Percentiles rank a stretch among this genome's conserved stretches.
These are phyloP conservation scores for Gentiana macrophylla DNA, from an alignment of 257 asterid genomes.

Conservation along the genomic window DNA sequence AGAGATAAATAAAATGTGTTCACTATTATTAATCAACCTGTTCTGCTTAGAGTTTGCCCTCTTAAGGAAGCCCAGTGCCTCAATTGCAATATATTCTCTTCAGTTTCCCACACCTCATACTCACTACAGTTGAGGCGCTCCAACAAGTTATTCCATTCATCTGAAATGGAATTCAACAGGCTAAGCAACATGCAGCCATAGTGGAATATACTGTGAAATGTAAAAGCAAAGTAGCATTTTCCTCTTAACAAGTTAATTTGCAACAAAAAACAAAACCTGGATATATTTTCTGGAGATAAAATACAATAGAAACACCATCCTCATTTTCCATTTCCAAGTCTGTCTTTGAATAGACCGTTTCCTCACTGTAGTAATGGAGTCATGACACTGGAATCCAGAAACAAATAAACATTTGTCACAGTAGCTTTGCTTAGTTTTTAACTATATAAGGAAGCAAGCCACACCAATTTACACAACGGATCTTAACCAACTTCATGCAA, in stretches of 20 bases:
- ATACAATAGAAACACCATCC: slow-evolving; percentile 88
- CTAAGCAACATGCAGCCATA: slow-evolving; percentile 4
- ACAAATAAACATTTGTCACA: slow-evolving; percentile 8
- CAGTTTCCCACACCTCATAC: slow-evolving; percentile 64
- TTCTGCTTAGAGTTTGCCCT: slow-evolving; percentile 96
- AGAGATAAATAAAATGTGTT: neutral
- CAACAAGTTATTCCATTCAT: slow-evolving; percentile 91
- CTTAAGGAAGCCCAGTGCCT: slow-evolving; percentile 99
- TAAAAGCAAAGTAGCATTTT: slow-evolving; percentile 4
- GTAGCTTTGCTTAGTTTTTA: neutral
- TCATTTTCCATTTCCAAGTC: slow-evolving; percentile 97
- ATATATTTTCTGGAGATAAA: slow-evolving; percentile 79
- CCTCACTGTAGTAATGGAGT: slow-evolving; percentile 99
- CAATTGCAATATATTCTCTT: slow-evolving; percentile 77
- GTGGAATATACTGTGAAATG: neutral
- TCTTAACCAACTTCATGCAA: neutral
- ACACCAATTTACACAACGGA: no score
- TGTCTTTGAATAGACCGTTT: slow-evolving; percentile 86
- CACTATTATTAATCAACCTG: slow-evolving; percentile 33
- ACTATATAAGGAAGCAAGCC: no score
- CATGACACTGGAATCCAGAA: slow-evolving; percentile 64
- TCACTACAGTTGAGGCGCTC: slow-evolving; percentile 86
- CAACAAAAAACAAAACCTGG: slow-evolving; percentile 47
- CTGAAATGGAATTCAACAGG: slow-evolving; percentile 27
- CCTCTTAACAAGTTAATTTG: neutral